Conservation (phyloP, 2,329 filamentous ascomycete genomes). For the Herpotrichia juniperi region DNA sequence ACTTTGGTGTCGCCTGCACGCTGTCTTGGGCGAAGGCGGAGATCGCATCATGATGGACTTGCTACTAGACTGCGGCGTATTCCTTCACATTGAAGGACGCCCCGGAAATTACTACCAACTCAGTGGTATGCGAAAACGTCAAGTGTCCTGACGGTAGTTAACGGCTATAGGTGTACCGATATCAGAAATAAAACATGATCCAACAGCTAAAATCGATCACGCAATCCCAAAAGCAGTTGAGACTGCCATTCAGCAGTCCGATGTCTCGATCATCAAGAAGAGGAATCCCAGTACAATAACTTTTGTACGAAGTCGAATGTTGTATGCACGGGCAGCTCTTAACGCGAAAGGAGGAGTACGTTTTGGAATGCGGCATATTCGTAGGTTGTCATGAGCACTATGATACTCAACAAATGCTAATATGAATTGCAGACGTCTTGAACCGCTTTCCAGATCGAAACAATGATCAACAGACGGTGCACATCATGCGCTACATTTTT, state of each 20-base stretch:
- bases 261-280: slow-evolving; percentile 10
- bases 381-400: slow-evolving; percentile 57
- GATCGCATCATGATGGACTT: slow-evolving; percentile 79
- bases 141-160: background rate
- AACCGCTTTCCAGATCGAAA: slow-evolving; percentile 67
- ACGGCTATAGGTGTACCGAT: slow-evolving; percentile 55
- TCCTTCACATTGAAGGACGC: slow-evolving; percentile 65
- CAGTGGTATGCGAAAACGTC: slow-evolving; percentile 63
- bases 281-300: slow-evolving; percentile 64
- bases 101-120: slow-evolving; percentile 76
- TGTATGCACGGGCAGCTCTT: slow-evolving; percentile 78
- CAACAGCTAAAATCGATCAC: slow-evolving; percentile 6
- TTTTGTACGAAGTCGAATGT: slow-evolving; percentile 82
- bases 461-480: slow-evolving; percentile 63
- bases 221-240: background rate
- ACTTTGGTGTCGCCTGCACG: slow-evolving; percentile 78
- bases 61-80: slow-evolving; percentile 79
- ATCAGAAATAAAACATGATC: slow-evolving; percentile 49
- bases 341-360: slow-evolving; percentile 71
- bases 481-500: slow-evolving; percentile 91
- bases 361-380: slow-evolving; percentile 80
- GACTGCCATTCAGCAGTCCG: background rate
- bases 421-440: slow-evolving; percentile 68
- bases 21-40: slow-evolving; percentile 74
- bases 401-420: slow-evolving; percentile 15